Conservation (phyloP, 768 basidiomycete species). For the Lactifluus piperatus region DNA sequence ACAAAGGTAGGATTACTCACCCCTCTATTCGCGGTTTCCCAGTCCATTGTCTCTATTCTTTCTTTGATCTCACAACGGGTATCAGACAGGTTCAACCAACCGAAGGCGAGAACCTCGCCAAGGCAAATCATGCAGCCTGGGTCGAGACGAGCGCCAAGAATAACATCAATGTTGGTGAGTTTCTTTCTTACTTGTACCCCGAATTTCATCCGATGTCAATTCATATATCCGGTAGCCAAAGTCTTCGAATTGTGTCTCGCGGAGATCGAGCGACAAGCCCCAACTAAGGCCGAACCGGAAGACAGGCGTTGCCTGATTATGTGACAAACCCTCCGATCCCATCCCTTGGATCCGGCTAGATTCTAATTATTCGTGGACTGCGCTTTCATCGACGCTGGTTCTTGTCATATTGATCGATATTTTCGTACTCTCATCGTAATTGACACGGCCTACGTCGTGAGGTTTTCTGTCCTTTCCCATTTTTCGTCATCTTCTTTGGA, state of each 20-base stretch:
- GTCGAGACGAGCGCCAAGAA: conserved; percentile 86
- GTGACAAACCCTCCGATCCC: conserved; percentile 29
- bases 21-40: neutral
- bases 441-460: conserved; percentile 7
- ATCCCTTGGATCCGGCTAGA: conserved; percentile 2
- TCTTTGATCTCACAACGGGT: conserved; percentile 12
- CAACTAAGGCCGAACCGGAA: conserved; percentile 36
- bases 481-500: conserved; percentile 13
- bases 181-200: neutral
- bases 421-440: conserved; percentile 1
- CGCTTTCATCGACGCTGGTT: conserved; percentile 1
- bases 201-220: neutral
- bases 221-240: conserved; percentile 40
- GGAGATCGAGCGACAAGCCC: conserved; percentile 73
- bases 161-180: conserved; percentile 82
- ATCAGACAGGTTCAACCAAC: conserved; percentile 64
- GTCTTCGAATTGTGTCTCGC: conserved; percentile 79
- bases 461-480: conserved; percentile 1
- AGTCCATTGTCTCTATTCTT: neutral
- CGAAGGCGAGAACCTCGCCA: conserved; percentile 73
- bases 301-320: conserved; percentile 44
- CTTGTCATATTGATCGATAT: neutral
- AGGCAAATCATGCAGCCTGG: conserved; percentile 64
- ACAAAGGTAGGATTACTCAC: conserved; percentile 46
- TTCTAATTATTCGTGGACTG: neutral